phyloP scores from a whole-genome alignment of 2,329 filamentous ascomycete species.

The Aquanectria penicillioides region DNA sequence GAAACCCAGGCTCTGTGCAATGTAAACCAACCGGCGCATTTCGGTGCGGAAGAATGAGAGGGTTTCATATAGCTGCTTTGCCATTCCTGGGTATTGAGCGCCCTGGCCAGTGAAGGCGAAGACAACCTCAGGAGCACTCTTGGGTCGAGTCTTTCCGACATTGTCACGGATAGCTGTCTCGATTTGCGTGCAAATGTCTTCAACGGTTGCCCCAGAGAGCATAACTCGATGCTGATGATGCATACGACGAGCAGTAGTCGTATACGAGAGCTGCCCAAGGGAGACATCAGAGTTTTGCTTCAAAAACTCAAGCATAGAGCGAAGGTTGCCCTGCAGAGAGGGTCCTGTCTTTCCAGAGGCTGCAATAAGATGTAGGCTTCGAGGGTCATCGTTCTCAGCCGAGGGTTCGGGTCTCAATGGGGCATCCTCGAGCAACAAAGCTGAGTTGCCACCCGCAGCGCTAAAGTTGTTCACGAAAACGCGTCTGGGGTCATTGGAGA shows the following conservation, averaged over 20 bases:
- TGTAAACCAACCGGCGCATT: constrained; percentile 45
- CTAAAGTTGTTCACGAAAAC: constrained; percentile 75
- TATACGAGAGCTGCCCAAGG: constrained; percentile 61
- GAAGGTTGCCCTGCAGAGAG: constrained; percentile 39
- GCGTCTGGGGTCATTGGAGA: constrained; percentile 52
- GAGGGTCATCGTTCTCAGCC: constrained; percentile 52
- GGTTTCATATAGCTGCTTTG: constrained; percentile 46
- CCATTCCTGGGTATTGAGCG: constrained; percentile 44
- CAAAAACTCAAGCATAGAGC: constrained; percentile 52
- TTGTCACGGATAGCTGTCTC: constrained; percentile 22
- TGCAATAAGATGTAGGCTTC: constrained; percentile 41
- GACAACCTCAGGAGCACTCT: constrained; percentile 27
- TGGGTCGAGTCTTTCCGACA: constrained; percentile 20
- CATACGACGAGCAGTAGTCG: constrained; percentile 46
- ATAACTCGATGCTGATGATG: constrained; percentile 58
- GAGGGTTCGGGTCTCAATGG: constrained; percentile 46
- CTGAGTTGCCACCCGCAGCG: constrained; percentile 78
- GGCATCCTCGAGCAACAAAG: constrained; percentile 68
- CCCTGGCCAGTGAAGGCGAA: constrained; percentile 61
- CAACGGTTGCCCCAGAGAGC: neutral
- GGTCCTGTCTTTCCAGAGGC: constrained; percentile 16
- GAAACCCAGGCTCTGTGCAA: constrained; percentile 47
- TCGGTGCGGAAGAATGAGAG: constrained; percentile 46
- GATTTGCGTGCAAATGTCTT: constrained; percentile 18
- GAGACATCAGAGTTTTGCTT: constrained; percentile 47